Evolutionary conservation across 2,329 filamentous ascomycete genomes (phyloP), one percentile per base, ranked within the genome.

Genomic region (Arthrobotrys pseudoclavata): DNA sequence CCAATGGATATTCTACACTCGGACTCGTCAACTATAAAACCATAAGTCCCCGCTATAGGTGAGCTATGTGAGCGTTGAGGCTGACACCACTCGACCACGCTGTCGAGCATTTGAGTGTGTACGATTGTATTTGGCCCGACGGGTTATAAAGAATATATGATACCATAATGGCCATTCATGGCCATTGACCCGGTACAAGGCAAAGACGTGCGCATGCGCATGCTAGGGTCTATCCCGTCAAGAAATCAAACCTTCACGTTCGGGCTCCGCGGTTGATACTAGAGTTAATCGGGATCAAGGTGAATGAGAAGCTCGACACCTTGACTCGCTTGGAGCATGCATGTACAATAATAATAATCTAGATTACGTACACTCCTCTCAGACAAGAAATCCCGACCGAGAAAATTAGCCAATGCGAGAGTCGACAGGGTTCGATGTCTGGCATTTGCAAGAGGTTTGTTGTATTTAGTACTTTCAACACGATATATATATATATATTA

Each of bases 381-480:
- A 53, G 50, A 53, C 42, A 9, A 20, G 15, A 34, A 20, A 53
- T 31, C 15, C 26, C 52, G 52, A 31, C 52, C 52, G 52, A 57
- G 29, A 37, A 15, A 57, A 22, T 37, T 57, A 57, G 29, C 52
- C 52, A 57, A 57, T 57, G 29, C n/a, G 31, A 57, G 52, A n/a
- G n/a, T n/a, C n/a, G n/a, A 10, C 31, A 40, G 20, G 48, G 48
- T 31, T 7, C 48, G 18, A 15, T 13, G 1, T 31, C 15, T 15
- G 26, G 20, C 20, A 50, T 20, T 20, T 15, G 3, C 12, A 42
- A 42, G 22, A 13, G 20, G 9, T 15, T 26, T 53, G 50, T 53
- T 34, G 50, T 7, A 53, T 53, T 53, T 34, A 12, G 50, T 10
- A 18, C 22, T 20, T 53, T 18, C 26, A 53, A 53, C 50, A 34